Base-by-base conservation (phyloP, 2,329 filamentous ascomycete species). In the Aureobasidium musti region DNA sequence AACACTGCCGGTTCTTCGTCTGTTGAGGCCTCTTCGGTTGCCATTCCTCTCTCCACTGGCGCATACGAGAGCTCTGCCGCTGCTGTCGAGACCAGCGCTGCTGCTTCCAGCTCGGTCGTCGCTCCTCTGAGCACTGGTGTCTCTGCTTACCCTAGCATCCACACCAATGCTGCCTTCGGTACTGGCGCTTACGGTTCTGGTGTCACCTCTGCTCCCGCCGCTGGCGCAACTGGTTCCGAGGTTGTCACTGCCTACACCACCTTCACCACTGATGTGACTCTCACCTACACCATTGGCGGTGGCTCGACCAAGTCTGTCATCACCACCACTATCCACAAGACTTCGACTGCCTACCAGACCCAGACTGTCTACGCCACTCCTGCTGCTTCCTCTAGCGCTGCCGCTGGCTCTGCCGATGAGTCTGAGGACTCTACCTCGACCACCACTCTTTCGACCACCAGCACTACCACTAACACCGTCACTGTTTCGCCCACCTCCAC, bases 241-340 rank as follows among this genome's bases (percentile, higher is more conserved):
- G 61, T 65, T 13, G 53, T 50, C 53, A 66, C 67, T 63, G 66
- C 68, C 30, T 68, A 68, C 60, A 71, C 72, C 39, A 74, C 73
- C 54, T 53, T 70, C 52, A 71, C 73, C 69, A 71, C 64, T 67
- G 71, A 74, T 69, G 71, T 71, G 59, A 76, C 74, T 50, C 64
- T 75, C 53, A 76, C 75, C 68, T 77, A 76, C 73, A 77, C 74
- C 69, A 72, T 73, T 26, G 74, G 74, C 65, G 63, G 69, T 61
- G 75, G 74, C 56, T 69, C 74, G n/a, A 74, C 74, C 45, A 71
- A 63, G 60, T 70, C 73, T 21, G 73, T 72, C 47, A 49, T 71
- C 37, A 71, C 73, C 60, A 77, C 75, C 64, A 77, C 75, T 26
- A 61, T 77, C 65, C 71, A 76, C 64, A 72, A 71, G 37, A 78